A percentile compares a stretch with the other conserved stretches of the same genome.
Conservation (phyloP, 2,329 filamentous ascomycete genomes). For the Aureobasidium zeae region DNA sequence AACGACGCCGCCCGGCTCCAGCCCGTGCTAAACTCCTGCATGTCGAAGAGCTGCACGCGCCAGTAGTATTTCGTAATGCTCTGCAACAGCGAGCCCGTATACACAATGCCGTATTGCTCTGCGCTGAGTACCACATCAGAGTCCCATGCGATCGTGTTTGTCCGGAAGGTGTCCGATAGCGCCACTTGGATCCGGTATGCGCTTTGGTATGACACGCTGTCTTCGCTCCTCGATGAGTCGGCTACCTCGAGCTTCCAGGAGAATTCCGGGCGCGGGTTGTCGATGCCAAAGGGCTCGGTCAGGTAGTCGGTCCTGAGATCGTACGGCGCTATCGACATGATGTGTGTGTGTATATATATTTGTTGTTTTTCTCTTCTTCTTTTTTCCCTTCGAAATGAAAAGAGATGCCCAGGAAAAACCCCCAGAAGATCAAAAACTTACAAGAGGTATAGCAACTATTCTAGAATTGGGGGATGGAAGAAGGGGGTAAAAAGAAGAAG, state of each 20-base stretch:
- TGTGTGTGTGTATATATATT: not conserved
- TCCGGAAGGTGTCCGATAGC: not conserved
- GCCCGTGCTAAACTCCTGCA: constrained; percentile 1
- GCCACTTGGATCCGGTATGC: constrained; percentile 8
- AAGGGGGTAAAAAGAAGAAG: too few species aligned
- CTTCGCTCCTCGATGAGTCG: not conserved
- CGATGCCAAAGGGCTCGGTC: constrained; percentile 3
- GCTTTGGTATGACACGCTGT: not conserved
- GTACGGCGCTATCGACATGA: constrained; percentile 5
- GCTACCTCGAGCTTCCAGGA: constrained; percentile 6
- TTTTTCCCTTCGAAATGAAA: too few species aligned
- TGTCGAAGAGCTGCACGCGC: constrained; percentile 1
- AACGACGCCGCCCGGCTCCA: constrained; percentile 2
- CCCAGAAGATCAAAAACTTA: too few species aligned
- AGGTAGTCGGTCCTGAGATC: constrained; percentile 8
- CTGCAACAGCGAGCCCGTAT: not conserved
- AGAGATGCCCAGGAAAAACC: too few species aligned
- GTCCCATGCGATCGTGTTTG: constrained; percentile 3
- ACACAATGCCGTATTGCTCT: constrained; percentile 3
- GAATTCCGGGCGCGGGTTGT: constrained; percentile 9
- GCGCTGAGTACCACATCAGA: not conserved
- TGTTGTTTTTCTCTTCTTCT: too few species aligned
- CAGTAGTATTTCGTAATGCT: constrained; percentile 9
- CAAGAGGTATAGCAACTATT: too few species aligned
- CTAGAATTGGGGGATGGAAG: too few species aligned